Conservation (phyloP, 2,329 filamentous ascomycete genomes). For the Ceratocystis albifundus region DNA sequence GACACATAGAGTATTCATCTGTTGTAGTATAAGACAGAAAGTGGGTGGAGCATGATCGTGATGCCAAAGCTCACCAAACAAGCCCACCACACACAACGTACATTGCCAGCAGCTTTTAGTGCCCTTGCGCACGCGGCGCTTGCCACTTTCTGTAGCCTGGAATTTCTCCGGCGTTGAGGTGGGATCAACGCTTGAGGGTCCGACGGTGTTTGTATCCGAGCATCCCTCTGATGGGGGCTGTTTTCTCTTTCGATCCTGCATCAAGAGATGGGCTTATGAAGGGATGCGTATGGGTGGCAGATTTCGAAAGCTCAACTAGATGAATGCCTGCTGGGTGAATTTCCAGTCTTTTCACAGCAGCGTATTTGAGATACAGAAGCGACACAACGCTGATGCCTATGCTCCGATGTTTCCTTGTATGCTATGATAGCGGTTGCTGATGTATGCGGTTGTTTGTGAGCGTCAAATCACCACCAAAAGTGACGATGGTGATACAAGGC, state of each 20-base stretch:
- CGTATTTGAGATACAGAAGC: not conserved
- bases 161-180: not conserved
- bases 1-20: too few relatives aligned
- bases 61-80: not conserved
- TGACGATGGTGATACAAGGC: not conserved
- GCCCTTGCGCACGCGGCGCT: slow-evolving; percentile 38
- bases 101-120: slow-evolving; percentile 51
- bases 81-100: slow-evolving; percentile 29
- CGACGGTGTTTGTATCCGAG: not conserved
- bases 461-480: not conserved
- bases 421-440: not conserved
- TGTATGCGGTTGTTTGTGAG: not conserved
- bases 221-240: slow-evolving; percentile 15
- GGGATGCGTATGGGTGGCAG: not conserved
- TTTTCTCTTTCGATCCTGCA: slow-evolving; percentile 20
- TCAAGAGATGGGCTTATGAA: not conserved
- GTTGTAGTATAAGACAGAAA: too few relatives aligned
- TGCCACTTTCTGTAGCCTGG: slow-evolving; percentile 18
- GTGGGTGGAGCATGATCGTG: not conserved
- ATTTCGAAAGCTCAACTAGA: not conserved
- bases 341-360: not conserved
- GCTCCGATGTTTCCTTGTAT: not conserved
- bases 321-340: not conserved
- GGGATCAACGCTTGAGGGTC: not conserved
- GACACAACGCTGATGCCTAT: not conserved